These are phyloP conservation scores for Candida sp. DNA, from an alignment of 1,139 yeast genomes.

Conservation along the genomic window DNA sequence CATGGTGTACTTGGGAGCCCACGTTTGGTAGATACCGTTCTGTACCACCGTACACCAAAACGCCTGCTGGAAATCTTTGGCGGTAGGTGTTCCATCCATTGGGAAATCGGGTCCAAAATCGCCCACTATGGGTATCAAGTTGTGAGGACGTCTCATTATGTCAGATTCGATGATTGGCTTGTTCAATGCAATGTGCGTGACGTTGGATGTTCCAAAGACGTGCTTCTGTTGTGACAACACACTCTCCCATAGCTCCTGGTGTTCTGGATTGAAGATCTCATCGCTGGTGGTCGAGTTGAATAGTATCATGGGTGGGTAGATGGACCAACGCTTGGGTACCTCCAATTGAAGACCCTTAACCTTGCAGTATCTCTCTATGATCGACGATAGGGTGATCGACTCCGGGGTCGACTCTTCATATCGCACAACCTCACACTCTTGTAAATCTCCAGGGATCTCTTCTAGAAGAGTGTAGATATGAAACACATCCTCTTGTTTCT, in stretches of 20 bases:
- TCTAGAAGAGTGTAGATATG: conserved; percentile 14
- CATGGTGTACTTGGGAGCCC: conserved; percentile 92
- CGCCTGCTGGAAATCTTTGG: conserved; percentile 48
- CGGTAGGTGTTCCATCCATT: conserved; percentile 39
- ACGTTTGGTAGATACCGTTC: conserved; percentile 76
- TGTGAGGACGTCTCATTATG: conserved; percentile 64
- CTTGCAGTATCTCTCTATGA: conserved; percentile 8
- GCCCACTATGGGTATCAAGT: conserved; percentile 63
- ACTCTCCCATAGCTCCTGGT: conserved; percentile 24
- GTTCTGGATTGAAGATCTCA: conserved; percentile 11
- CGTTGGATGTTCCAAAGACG: conserved; percentile 13
- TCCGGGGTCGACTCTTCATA: conserved; percentile 2
- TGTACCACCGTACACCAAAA: conserved; percentile 79
- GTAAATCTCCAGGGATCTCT: conserved; percentile 8
- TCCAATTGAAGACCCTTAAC: not conserved
- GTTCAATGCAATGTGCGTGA: conserved; percentile 73
- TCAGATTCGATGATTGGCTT: conserved; percentile 65
- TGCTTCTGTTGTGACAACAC: conserved; percentile 20
- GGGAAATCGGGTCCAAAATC: conserved; percentile 58
- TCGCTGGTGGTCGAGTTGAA: conserved; percentile 36
- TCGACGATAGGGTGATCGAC: conserved; percentile 4
- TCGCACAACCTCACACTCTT: conserved; percentile 6
- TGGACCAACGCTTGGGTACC: conserved; percentile 58
- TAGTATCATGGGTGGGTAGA: conserved; percentile 72
- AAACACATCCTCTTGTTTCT: conserved; percentile 11